Base-by-base conservation (phyloP, 371 early-diverging fungal genomes). In the Lichtheimia hyalospora region DNA sequence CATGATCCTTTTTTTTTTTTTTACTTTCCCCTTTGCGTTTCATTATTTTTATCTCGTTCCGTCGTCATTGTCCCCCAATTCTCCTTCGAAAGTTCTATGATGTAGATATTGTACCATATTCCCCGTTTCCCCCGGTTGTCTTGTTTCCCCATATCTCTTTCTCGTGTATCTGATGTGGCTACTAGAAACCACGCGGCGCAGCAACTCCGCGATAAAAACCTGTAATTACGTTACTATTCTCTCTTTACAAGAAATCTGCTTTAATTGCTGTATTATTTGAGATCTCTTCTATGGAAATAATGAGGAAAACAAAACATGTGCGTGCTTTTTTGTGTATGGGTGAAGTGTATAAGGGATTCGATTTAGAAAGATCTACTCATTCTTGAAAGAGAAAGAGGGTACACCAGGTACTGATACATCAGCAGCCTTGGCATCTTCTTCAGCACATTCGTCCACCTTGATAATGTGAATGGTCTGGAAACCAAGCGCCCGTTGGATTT, bases 341-440 rank as follows among this genome's bases (percentile, higher is more conserved):
- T 34, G 34, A 8, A 8, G 34, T 34, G 34, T 34, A 8, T 34
- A 34, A 34, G 2, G 34, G 34, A 2, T 10, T 34, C 34, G 34
- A 34, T 34, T 34, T 34, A 10, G 34, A 34, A 34, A 24, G 25
- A 23, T 57, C 53, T 67, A 63, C 50, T 73, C 73, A 57, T 84
- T 85, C 63, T 68, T 70, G 54, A 89, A 82, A 15, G 71, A 62
- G 61, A 82, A 77, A 49, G 79, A 63, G 34, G 91, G 92, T 62
- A 76, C 82, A 43, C 90, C 92, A 62, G 90, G 92, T 20, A 89
- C 80, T 28, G 88, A 81, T 48, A 58, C 63, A 69, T 89, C 85
- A 24, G 80, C 83, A 53, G 78, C 77, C 59, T 74, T 81, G 54
- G 62, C 28, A 64, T 83, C 80, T 49, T 79, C 81, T 43, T 82